Evolutionary conservation across 2,329 filamentous ascomycete species (phyloP), one percentile per base, ranked within the genome.

Genomic region (Colletotrichum sp.): DNA sequence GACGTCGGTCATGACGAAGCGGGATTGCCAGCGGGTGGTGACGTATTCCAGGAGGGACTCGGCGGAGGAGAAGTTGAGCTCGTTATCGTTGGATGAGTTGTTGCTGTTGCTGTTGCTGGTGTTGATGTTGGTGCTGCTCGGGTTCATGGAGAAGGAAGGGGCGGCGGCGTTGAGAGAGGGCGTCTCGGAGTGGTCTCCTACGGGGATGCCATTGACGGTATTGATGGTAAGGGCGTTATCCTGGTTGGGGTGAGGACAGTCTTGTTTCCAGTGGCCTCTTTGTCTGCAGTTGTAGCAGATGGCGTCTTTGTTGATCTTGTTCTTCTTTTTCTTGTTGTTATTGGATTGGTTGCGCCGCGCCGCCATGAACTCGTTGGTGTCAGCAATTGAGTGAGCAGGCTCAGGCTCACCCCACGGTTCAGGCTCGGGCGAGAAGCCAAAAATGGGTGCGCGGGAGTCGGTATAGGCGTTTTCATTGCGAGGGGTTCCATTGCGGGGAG

Each of bases 1-100:
- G 77, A 98, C 92, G 81, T 97, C 94, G 4, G 94, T 97, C 4
- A 93, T 97, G 18, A 98, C 95, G 90, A 94, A 99, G 71, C 93
- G 92, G 73, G 93, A 90, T 78, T 90, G 92, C 97, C 97, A 99
- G 83, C 92, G 88, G 82, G 92, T 91, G 5, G 96, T 98, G 73
- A 97, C 95, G 81, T 95, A 96, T 65, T 97, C 94, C 28, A 98
- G 88, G 26, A 99, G 90, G 2, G 89, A 89, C 28, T 94, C 90
- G 34, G 93, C 87, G 21, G 89, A 90, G 24, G 89, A 80, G 82
- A 97, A 96, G 64, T 81, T 81, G 74, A 86, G 79, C 36, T 82
- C 64, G 9, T 21, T 4, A 65, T 75, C 10, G 63, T 62, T 71
- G 70, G 77, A 61, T 30, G 62, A 32, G 64, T 71, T 89, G 2